phyloP scores from a whole-genome alignment of 2,329 filamentous ascomycete species.

The Penicillium digitatum region DNA sequence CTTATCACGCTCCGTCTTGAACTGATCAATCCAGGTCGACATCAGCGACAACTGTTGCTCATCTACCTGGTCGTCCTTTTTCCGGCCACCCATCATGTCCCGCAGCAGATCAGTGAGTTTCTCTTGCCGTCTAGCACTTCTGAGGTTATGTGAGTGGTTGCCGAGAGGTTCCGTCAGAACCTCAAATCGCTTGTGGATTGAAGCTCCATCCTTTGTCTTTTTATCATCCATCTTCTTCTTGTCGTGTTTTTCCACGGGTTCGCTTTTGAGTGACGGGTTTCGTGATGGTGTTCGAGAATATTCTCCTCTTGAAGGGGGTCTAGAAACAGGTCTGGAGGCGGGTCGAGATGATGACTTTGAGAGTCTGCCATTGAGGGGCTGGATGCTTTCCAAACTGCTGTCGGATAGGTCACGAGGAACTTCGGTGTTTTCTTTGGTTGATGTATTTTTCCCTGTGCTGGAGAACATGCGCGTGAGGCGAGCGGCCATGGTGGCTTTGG shows the following conservation, averaged over 20 bases:
- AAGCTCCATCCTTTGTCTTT: slow-evolving; percentile 34
- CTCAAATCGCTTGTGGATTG: slow-evolving; percentile 53
- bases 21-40: slow-evolving; percentile 91
- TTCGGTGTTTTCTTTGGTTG: slow-evolving; percentile 29
- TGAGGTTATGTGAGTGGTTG: slow-evolving; percentile 81
- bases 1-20: slow-evolving; percentile 80
- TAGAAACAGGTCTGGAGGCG: slow-evolving; percentile 31
- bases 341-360: slow-evolving; percentile 26
- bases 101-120: slow-evolving; percentile 91
- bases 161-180: slow-evolving; percentile 54
- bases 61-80: slow-evolving; percentile 58
- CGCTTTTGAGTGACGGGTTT: slow-evolving; percentile 35
- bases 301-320: slow-evolving; percentile 29
- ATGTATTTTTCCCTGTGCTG: slow-evolving; percentile 36
- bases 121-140: slow-evolving; percentile 86
- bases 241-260: slow-evolving; percentile 26
- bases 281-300: slow-evolving; percentile 29
- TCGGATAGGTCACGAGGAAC: slow-evolving; percentile 36
- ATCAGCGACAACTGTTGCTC: slow-evolving; percentile 87
- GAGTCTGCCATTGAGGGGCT: slow-evolving; percentile 30
- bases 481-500: slow-evolving; percentile 43
- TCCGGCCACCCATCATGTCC: slow-evolving; percentile 74
- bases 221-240: slow-evolving; percentile 31
- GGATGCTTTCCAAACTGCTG: slow-evolving; percentile 37
- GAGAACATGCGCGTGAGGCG: slow-evolving; percentile 48